These are phyloP conservation scores for Candida frijolesensis DNA, from an alignment of 1,139 yeast genomes.

Conservation along the genomic window DNA sequence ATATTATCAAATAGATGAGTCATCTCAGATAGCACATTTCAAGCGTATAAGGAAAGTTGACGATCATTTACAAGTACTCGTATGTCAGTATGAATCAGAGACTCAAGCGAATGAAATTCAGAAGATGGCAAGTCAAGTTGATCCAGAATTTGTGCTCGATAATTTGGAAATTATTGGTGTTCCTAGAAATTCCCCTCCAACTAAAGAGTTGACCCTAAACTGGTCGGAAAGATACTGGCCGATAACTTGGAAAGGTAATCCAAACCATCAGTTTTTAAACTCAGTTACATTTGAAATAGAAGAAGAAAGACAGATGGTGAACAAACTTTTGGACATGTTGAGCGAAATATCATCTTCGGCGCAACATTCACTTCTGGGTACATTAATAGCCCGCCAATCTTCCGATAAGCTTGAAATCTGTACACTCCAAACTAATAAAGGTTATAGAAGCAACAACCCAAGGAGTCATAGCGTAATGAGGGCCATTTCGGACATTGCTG, in stretches of 20 bases:
- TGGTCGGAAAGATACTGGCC: slow-evolving; percentile 87
- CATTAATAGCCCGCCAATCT: slow-evolving; percentile 11
- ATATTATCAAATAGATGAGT: slow-evolving; percentile 28
- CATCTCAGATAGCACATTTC: slow-evolving; percentile 26
- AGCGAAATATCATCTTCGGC: not conserved
- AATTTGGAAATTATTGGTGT: slow-evolving; percentile 26
- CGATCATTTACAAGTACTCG: slow-evolving; percentile 23
- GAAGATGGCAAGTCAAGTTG: slow-evolving; percentile 17
- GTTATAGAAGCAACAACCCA: slow-evolving; percentile 39
- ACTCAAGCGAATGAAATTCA: slow-evolving; percentile 18
- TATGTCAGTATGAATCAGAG: slow-evolving; percentile 29
- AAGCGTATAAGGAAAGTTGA: slow-evolving; percentile 34
- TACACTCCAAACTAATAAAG: slow-evolving; percentile 24
- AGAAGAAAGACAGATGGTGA: slow-evolving; percentile 43
- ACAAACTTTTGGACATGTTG: slow-evolving; percentile 18
- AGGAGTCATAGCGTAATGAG: slow-evolving; percentile 74
- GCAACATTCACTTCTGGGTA: slow-evolving; percentile 4
- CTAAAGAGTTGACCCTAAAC: slow-evolving; percentile 59
- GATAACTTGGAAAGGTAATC: slow-evolving; percentile 90
- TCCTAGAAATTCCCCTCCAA: slow-evolving; percentile 43
- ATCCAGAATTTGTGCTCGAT: slow-evolving; percentile 13
- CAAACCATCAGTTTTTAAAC: slow-evolving; percentile 70
- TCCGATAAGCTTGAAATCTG: slow-evolving; percentile 13
- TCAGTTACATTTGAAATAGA: slow-evolving; percentile 51
- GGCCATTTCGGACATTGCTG: slow-evolving; percentile 65